A percentile compares a stretch with the other conserved stretches of the same genome.
These are phyloP conservation scores for Lactarius tabidus DNA, from an alignment of 768 basidiomycete species.

Conservation along the genomic window DNA sequence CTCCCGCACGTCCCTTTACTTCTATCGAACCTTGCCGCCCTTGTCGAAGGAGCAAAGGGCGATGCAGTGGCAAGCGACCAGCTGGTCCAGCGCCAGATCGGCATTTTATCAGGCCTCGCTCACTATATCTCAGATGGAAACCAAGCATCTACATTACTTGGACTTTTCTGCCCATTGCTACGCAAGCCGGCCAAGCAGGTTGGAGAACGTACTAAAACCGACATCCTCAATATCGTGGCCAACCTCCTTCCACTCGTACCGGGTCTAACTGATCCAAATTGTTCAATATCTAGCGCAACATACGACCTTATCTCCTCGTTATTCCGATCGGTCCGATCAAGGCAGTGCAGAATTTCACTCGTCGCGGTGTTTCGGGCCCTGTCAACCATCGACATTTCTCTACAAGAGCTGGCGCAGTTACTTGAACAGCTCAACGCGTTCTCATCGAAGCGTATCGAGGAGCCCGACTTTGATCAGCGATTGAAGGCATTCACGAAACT, in stretches of 20 bases:
- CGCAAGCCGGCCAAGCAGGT: slow-evolving; percentile 71
- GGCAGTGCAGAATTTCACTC: slow-evolving; percentile 65
- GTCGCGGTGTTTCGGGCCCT: slow-evolving; percentile 59
- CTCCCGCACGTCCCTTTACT: slow-evolving; percentile 69
- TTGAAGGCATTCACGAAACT: slow-evolving; percentile 68
- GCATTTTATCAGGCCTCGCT: slow-evolving; percentile 75
- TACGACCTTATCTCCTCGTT: slow-evolving; percentile 69
- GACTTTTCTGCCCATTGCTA: slow-evolving; percentile 74
- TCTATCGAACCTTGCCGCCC: slow-evolving; percentile 62
- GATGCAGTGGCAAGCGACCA: slow-evolving; percentile 49
- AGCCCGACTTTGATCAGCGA: slow-evolving; percentile 89
- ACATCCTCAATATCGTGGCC: slow-evolving; percentile 68
- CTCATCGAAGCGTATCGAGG: slow-evolving; percentile 75
- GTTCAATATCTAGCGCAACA: slow-evolving; percentile 45
- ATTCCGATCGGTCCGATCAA: slow-evolving; percentile 72
- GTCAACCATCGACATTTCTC: slow-evolving; percentile 42
- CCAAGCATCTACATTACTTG: slow-evolving; percentile 70
- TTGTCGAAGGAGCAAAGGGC: slow-evolving; percentile 62
- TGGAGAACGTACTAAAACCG: slow-evolving; percentile 81
- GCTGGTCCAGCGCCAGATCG: slow-evolving; percentile 76
- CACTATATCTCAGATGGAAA: slow-evolving; percentile 62
- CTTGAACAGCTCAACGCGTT: slow-evolving; percentile 79
- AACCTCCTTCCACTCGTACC: slow-evolving; percentile 64
- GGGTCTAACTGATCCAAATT: slow-evolving; percentile 47
- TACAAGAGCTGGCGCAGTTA: slow-evolving; percentile 49